Evolutionary conservation across 805 yeast species (phyloP), one percentile per base, ranked within the genome.

Genomic region (Groenewaldozyma tartarivorans): DNA sequence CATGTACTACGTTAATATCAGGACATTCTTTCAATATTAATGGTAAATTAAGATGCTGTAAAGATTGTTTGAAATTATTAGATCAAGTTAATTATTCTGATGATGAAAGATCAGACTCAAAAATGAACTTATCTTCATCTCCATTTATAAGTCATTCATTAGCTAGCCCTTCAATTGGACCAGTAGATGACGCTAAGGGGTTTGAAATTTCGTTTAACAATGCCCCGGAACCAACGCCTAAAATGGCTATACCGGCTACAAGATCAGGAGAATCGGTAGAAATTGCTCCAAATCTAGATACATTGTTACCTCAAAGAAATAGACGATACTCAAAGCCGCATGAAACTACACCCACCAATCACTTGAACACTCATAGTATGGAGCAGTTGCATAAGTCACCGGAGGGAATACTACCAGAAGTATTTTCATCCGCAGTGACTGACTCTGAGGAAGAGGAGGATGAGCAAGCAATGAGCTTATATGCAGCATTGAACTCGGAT

Each of bases 171-270:
- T n/a, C 37, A 16, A 33, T 15, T 3, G 20, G 9, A 9, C 27
- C 33, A 17, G 46, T 5, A 34, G 44, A 20, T 45, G 43, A 35
- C 36, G 32, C 44, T 39, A 47, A 26, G 57, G 56, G 41, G 40
- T 54, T 19, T 4, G 46, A 42, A 20, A 42, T 53, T 7, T 30
- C 61, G 16, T 39, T 53, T 16, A 55, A 63, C 37, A 55, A 59
- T 26, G 67, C 63, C 24, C 58, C 67, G 2, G 33, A 44, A 3
- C 80, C 80, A 0, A 75, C 79, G 1, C 81, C 81, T n/a, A 71
- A 63, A 53, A 74, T 83, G 79, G 82, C 94, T 0, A 83, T 84
- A 38, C 88, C 94, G 1, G 82, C 92, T 0, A 81, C 90, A 0
- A 61, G 87, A 48, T 73, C 75, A 30, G 94, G 94, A 4, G 92